These are phyloP conservation scores for Xylariaceae sp. DNA, from an alignment of 2,329 filamentous ascomycete genomes.

Conservation along the genomic window DNA sequence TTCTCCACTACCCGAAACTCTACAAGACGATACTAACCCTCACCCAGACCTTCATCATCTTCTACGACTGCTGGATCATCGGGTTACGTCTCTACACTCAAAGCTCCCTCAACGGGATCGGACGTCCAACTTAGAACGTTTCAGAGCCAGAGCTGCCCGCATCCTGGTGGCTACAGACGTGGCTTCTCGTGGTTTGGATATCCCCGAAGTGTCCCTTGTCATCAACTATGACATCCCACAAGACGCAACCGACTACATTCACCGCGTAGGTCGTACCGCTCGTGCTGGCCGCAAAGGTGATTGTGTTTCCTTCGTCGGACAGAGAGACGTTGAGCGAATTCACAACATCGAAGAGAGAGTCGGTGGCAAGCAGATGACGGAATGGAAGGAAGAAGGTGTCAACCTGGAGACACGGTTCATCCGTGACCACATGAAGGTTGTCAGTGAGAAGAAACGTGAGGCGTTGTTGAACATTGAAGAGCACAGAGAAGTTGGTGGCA, in stretches of 20 bases:
- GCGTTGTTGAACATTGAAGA: conserved; percentile 88
- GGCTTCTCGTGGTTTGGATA: conserved; percentile 88
- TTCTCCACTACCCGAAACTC: not conserved
- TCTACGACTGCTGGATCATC: conserved; percentile 77
- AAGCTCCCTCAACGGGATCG: conserved; percentile 78
- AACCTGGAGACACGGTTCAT: conserved; percentile 89
- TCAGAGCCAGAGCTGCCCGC: conserved; percentile 81
- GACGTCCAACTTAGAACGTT: conserved; percentile 81
- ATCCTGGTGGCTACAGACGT: conserved; percentile 95
- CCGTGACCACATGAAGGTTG: conserved; percentile 77
- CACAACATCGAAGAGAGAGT: conserved; percentile 83
- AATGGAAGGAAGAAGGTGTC: conserved; percentile 85
- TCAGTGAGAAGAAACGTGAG: conserved; percentile 93
- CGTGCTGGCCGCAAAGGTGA: conserved; percentile 82
- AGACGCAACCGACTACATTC: conserved; percentile 97
- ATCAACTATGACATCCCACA: conserved; percentile 94
- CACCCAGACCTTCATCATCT: conserved; percentile 70
- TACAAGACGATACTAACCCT: not conserved
- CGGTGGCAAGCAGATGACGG: conserved; percentile 65
- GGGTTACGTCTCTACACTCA: conserved; percentile 87
- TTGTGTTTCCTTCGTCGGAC: conserved; percentile 82
- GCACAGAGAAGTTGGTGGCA: conserved; percentile 84
- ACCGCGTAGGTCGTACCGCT: conserved; percentile 90
- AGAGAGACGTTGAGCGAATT: conserved; percentile 87
- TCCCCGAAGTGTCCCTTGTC: conserved; percentile 83